Evolutionary conservation across 108 stramenopile species (phyloP).

Genomic region (Conticribra guillardii): DNA sequence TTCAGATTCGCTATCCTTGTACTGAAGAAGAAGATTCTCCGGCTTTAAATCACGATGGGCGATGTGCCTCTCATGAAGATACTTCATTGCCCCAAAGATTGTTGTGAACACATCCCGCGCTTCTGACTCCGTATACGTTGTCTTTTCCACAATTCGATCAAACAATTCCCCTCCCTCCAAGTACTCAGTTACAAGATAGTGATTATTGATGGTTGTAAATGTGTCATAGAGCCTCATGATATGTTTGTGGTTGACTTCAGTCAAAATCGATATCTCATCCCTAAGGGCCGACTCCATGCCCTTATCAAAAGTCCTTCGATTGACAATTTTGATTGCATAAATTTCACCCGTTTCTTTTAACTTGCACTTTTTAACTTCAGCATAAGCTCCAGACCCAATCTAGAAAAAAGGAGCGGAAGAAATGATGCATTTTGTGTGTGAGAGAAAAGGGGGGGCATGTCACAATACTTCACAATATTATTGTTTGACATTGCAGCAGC

Average conservation of each 20-base stretch:
- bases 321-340: constrained; percentile 82
- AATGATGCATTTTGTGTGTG: no score
- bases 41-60: constrained; percentile 93
- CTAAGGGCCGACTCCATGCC: constrained; percentile 69
- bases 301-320: constrained; percentile 60
- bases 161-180: constrained; percentile 91
- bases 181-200: constrained; percentile 91
- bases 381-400: constrained; percentile 14
- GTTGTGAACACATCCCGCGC: constrained; percentile 74
- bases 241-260: constrained; percentile 69
- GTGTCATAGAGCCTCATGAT: constrained; percentile 86
- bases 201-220: constrained; percentile 78
- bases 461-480: no score
- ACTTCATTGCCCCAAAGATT: constrained; percentile 77
- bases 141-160: constrained; percentile 90
- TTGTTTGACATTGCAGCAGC: background rate
- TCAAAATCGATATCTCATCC: constrained; percentile 67
- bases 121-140: constrained; percentile 85
- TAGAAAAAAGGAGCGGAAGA: background rate
- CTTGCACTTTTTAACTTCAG: constrained; percentile 5
- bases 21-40: constrained; percentile 82
- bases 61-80: constrained; percentile 81
- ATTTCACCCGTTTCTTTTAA: constrained; percentile 44
- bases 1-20: constrained; percentile 48
- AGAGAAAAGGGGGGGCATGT: no score